phyloP scores from a whole-genome alignment of 257 asterid genomes.

The Datura wrightii region DNA sequence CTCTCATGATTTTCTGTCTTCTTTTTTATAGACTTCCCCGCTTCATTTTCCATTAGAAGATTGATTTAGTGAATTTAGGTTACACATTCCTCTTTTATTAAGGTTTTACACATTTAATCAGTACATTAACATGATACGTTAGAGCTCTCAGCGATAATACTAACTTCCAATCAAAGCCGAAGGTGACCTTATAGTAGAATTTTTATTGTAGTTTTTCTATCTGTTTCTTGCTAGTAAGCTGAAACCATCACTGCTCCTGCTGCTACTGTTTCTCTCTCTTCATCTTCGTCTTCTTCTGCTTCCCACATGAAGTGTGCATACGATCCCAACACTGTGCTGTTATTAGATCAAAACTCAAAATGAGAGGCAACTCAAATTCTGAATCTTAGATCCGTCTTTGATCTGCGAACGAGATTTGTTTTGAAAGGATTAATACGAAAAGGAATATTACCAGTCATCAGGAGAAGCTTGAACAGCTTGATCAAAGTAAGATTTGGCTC shows the following conservation, averaged over 20 bases:
- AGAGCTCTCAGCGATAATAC: not conserved
- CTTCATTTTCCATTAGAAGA: not conserved
- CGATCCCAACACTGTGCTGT: conserved; percentile 72
- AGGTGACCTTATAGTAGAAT: not conserved
- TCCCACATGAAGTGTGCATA: conserved; percentile 83
- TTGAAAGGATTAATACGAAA: too few species aligned
- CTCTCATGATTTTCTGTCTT: not conserved
- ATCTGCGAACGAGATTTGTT: not conserved
- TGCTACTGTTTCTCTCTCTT: not conserved
- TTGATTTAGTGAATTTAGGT: not conserved
- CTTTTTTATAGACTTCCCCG: not conserved
- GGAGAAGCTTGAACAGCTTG: conserved; percentile 76
- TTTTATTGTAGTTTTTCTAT: not conserved
- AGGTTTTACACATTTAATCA: not conserved
- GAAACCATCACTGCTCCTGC: conserved; percentile 18
- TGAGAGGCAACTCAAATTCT: not conserved
- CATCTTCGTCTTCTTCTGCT: conserved; percentile 48
- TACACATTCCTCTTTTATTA: not conserved
- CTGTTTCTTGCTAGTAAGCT: conserved; percentile 31
- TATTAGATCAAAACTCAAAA: not conserved
- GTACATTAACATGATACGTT: not conserved
- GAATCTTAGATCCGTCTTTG: not conserved
- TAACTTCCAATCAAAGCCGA: not conserved
- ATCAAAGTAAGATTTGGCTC: conserved; percentile 69
- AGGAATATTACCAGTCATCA: conserved; percentile 52